phyloP scores from a whole-genome alignment of 371 early-diverging fungal species.

The Circinella minor region DNA sequence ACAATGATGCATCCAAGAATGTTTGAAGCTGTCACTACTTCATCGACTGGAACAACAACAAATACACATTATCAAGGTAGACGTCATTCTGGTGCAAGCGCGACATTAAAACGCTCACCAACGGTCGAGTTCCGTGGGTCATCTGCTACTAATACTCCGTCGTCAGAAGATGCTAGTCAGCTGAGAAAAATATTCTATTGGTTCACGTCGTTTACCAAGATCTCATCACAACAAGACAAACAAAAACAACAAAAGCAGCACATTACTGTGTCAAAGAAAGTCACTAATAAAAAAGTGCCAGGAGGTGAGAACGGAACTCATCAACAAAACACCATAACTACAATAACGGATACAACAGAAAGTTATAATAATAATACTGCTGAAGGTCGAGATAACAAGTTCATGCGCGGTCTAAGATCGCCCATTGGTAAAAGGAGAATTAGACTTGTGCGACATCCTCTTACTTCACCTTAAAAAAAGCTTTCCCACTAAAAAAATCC shows the following conservation, averaged over 20 bases:
- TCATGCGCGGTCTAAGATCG: not conserved
- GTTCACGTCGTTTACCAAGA: not conserved
- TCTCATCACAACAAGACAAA: not conserved
- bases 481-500: no score
- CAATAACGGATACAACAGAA: not conserved
- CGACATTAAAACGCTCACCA: not conserved
- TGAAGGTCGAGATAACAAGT: not conserved
- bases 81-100: not conserved
- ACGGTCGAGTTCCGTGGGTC: slow-evolving; percentile 8
- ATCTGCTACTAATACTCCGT: not conserved
- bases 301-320: not conserved
- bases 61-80: not conserved
- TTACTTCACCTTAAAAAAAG: slow-evolving; percentile 4
- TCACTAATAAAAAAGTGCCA: not conserved
- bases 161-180: slow-evolving; percentile 2
- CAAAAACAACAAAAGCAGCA: not conserved
- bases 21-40: not conserved
- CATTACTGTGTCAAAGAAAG: not conserved
- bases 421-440: slow-evolving; percentile 9
- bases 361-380: not conserved
- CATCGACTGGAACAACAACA: not conserved
- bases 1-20: slow-evolving; percentile 3
- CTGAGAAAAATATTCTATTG: slow-evolving; percentile 1
- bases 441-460: not conserved
- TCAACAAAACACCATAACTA: not conserved